These are phyloP conservation scores for Rhododendron ferrugineum DNA, from an alignment of 148 eudicot genomes.

Conservation along the genomic window DNA sequence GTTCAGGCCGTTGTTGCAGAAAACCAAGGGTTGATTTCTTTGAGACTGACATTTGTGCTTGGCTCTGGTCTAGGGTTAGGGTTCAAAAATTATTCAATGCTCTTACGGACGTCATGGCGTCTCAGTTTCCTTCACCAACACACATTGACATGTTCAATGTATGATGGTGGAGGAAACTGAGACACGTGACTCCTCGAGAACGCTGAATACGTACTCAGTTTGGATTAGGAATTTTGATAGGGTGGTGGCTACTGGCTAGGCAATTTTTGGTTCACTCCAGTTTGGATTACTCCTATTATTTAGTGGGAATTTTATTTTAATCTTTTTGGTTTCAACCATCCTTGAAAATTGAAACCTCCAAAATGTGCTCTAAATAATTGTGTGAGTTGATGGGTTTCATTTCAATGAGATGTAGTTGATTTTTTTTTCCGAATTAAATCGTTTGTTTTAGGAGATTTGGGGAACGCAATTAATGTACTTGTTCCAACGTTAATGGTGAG, in stretches of 20 bases:
- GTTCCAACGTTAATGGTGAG: not conserved
- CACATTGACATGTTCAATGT: not conserved
- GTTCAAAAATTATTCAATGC: not conserved
- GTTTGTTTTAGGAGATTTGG: not conserved
- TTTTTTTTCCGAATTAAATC: not conserved
- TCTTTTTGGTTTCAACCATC: not conserved
- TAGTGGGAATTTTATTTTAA: not conserved
- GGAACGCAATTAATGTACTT: not conserved
- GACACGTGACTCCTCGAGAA: not conserved
- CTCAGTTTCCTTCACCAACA: not conserved
- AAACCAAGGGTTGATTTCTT: constrained; percentile 4
- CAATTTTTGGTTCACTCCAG: not conserved
- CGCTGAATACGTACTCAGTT: too few species aligned
- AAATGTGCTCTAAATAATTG: not conserved
- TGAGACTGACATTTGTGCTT: not conserved
- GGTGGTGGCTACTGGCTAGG: not conserved
- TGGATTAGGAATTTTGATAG: not conserved
- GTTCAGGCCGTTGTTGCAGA: constrained; percentile 16
- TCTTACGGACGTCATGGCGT: not conserved
- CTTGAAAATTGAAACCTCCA: not conserved
- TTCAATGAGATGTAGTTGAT: not conserved
- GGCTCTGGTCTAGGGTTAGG: not conserved
- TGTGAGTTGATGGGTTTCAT: not conserved
- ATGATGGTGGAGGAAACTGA: not conserved
- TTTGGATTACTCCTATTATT: not conserved